phyloP scores from a whole-genome alignment of 441 rosid genomes.

The Sinapis alba region DNA sequence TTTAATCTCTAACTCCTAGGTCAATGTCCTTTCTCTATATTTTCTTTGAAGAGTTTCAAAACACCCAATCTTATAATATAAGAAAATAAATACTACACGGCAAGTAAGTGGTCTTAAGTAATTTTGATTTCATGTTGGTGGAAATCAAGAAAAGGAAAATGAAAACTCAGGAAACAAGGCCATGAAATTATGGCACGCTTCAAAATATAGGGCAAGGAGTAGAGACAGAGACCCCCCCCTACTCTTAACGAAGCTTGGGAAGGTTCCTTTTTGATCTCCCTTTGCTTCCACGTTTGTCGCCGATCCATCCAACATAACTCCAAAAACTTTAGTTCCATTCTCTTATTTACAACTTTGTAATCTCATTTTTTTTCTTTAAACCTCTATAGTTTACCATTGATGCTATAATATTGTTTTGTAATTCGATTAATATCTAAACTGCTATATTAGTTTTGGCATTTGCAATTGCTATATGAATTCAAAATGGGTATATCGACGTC shows the following conservation, averaged over 20 bases:
- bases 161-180: slow-evolving; percentile 38
- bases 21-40: slow-evolving; percentile 20
- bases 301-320: slow-evolving; percentile 30
- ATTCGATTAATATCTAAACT: not conserved
- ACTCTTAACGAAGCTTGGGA: slow-evolving; percentile 25
- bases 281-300: slow-evolving; percentile 39
- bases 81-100: not conserved
- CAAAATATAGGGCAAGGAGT: slow-evolving; percentile 11
- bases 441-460: not conserved
- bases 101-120: not conserved
- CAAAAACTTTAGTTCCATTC: not conserved
- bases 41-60: slow-evolving; percentile 20
- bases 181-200: slow-evolving; percentile 43
- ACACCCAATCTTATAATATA: not conserved
- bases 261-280: slow-evolving; percentile 14
- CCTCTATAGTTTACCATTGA: not conserved
- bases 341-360: not conserved
- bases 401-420: not conserved
- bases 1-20: slow-evolving; percentile 36
- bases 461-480: not conserved
- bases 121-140: slow-evolving; percentile 5
- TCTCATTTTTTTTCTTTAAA: too few relatives aligned
- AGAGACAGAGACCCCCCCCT: slow-evolving; percentile 8
- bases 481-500: not conserved
- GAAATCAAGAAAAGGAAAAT: not conserved